A percentile compares a stretch with the other conserved stretches of the same genome.
Conservation (phyloP, 1,284 basidiomycete species). For the Chondrostereum purpureum region DNA sequence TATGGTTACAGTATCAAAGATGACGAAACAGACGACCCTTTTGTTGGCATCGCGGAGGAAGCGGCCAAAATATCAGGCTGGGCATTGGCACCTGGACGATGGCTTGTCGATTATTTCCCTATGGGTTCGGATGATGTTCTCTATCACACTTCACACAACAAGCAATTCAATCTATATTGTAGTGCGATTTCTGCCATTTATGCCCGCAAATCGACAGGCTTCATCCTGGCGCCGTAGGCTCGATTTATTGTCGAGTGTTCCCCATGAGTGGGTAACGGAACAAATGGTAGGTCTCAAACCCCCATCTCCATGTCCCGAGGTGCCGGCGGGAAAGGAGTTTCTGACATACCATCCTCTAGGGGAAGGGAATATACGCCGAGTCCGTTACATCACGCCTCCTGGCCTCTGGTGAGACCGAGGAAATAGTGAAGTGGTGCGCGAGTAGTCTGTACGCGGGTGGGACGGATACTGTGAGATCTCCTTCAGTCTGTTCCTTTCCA, state of each 20-base stretch:
- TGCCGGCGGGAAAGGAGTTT: too few relatives aligned
- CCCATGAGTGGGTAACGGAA: constrained; percentile 34
- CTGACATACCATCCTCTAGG: constrained; percentile 13
- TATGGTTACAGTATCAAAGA: constrained; percentile 34
- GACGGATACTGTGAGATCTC: constrained; percentile 32
- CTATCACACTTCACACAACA: too few relatives aligned
- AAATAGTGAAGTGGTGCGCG: constrained; percentile 38
- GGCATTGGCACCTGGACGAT: constrained; percentile 32
- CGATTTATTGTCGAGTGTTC: constrained; percentile 20
- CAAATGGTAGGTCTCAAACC: constrained; percentile 29
- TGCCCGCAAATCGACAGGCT: constrained; percentile 31
- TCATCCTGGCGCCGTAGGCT: constrained; percentile 27
- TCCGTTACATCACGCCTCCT: constrained; percentile 35
- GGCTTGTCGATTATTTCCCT: constrained; percentile 39
- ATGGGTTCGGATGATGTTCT: too few relatives aligned
- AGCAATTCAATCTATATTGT: too few relatives aligned
- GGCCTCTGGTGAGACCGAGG: constrained; percentile 23
- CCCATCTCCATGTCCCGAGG: constrained; percentile 1
- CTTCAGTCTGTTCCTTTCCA: neutral
- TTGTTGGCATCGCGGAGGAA: constrained; percentile 36
- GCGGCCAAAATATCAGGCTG: constrained; percentile 27
- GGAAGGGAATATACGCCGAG: constrained; percentile 23
- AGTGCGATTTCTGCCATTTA: constrained; percentile 35
- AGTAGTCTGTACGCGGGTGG: constrained; percentile 40
- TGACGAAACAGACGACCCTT: constrained; percentile 24